Base-by-base conservation (phyloP, 331 rosid genomes). In the Rosa hybrid region DNA sequence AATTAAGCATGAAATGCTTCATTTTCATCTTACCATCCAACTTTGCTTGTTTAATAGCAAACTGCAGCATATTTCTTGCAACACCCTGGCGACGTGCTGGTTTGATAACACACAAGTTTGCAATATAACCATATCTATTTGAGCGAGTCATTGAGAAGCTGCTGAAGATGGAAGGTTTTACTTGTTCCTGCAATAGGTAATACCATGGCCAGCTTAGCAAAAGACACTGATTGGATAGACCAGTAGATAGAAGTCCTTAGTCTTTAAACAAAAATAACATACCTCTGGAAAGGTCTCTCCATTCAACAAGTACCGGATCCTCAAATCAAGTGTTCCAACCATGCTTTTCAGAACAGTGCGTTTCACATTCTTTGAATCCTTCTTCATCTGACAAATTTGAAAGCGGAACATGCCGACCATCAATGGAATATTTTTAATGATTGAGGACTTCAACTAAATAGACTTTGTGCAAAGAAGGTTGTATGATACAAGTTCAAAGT, bases 211-310 rank as follows among this genome's bases (percentile, higher is more conserved):
- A 72, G 25, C 50, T 62, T 34, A 65, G 84, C 73, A 79, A 80
- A 80, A 75, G 77, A 4, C 74, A 57, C 39, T n/a, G 57, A 63
- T 72, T 76, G 83, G 78, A 56, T 76, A 72, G 74, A 76, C 45
- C 20, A 16, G 65, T 49, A 50, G 48, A 76, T 41, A 83, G 76
- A 81, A 1, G 41, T 23, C 68, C 30, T 68, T 16, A 1, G 60
- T 68, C 30, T 75, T 65, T 78, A 73, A 81, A 73, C 73, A 63
- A 77, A 13, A 62, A 71, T 16, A 68, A 17, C 34, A 38, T 89
- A 96, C 99, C 97, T 98, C 94, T 4, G 99, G 99, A 87, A 87
- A 93, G 68, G 90, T 90, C 89, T 96, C 99, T 81, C 98, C 99
- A 50, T 87, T 93, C 82, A 90, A 84, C 88, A 93, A 76, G 86